phyloP scores from a whole-genome alignment of 225 moss, liverwort and hornwort species.

The Straminergon stramineum region DNA sequence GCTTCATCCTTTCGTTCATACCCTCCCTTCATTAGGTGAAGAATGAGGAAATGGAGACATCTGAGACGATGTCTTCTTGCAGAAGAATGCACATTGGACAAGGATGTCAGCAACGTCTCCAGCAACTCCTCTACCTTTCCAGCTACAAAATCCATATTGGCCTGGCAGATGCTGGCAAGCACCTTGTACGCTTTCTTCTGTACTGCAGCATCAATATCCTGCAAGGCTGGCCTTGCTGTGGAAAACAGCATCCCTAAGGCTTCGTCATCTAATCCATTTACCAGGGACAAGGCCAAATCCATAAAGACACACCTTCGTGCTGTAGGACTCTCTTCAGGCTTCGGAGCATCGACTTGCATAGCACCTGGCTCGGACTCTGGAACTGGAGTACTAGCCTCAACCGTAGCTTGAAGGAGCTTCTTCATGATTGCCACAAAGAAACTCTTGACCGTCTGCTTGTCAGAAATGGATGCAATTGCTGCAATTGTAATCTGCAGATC shows the following conservation, averaged over 20 bases:
- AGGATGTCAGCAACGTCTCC: constrained; percentile 48
- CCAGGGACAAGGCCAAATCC: constrained; percentile 88
- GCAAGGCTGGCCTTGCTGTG: constrained; percentile 72
- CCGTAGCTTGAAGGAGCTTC: constrained; percentile 85
- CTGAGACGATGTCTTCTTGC: constrained; percentile 82
- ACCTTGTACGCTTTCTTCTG: constrained; percentile 99
- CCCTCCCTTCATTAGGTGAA: constrained; percentile 71
- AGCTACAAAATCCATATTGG: constrained; percentile 63
- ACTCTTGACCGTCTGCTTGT: constrained; percentile 69
- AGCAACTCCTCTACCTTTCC: constrained; percentile 74
- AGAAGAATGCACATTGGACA: constrained; percentile 82
- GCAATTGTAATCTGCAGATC: constrained; percentile 88
- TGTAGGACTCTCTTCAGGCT: constrained; percentile 64
- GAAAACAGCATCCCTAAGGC: constrained; percentile 79
- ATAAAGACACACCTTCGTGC: constrained; percentile 88
- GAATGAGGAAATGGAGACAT: constrained; percentile 72
- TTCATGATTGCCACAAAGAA: constrained; percentile 94
- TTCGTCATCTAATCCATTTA: constrained; percentile 85
- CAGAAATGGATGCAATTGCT: constrained; percentile 81
- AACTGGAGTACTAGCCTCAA: constrained; percentile 53
- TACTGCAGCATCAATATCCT: constrained; percentile 79
- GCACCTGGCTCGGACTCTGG: constrained; percentile 33
- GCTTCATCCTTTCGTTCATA: constrained; percentile 81
- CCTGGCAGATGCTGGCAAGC: constrained; percentile 77
- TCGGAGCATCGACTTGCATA: constrained; percentile 81